Conservation (phyloP, 257 asterid genomes). For the Knoxia roxburghii region DNA sequence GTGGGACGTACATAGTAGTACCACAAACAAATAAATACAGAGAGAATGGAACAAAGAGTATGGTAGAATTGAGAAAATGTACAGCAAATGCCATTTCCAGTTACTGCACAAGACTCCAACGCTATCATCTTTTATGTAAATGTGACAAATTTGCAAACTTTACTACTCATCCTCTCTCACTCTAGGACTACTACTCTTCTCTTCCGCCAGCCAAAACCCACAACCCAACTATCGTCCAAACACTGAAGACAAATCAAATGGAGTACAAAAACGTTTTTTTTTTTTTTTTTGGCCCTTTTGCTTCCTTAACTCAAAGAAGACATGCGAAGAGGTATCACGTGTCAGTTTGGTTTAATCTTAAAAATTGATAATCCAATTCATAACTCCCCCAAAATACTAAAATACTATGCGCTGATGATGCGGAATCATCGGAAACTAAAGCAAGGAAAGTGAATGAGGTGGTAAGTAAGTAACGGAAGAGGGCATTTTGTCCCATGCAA, state of each 20-base stretch:
- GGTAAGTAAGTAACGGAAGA: not conserved
- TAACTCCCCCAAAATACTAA: too few relatives aligned
- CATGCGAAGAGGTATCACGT: slow-evolving; percentile 7
- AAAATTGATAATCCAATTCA: not conserved
- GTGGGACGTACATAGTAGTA: too few relatives aligned
- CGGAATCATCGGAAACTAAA: not conserved
- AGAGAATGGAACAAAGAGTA: not conserved
- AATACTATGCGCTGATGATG: not conserved
- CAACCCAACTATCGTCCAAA: not conserved
- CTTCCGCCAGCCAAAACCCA: not conserved
- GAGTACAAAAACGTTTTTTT: not conserved
- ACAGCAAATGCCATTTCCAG: slow-evolving; percentile 1
- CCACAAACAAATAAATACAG: not conserved
- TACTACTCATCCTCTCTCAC: too few relatives aligned
- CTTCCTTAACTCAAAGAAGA: not conserved
- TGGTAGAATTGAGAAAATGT: slow-evolving; percentile 8
- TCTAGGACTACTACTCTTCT: too few relatives aligned
- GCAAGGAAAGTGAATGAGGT: not conserved
- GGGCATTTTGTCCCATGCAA: not conserved
- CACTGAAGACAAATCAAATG: not conserved
- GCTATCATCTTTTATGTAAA: slow-evolving; percentile 11
- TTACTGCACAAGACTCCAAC: not conserved
- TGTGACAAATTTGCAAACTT: slow-evolving; percentile 15
- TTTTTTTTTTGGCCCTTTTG: not conserved
- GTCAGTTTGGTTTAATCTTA: not conserved